Base-by-base conservation (phyloP, 2,329 filamentous ascomycete genomes). In the Diatrype stigma region DNA sequence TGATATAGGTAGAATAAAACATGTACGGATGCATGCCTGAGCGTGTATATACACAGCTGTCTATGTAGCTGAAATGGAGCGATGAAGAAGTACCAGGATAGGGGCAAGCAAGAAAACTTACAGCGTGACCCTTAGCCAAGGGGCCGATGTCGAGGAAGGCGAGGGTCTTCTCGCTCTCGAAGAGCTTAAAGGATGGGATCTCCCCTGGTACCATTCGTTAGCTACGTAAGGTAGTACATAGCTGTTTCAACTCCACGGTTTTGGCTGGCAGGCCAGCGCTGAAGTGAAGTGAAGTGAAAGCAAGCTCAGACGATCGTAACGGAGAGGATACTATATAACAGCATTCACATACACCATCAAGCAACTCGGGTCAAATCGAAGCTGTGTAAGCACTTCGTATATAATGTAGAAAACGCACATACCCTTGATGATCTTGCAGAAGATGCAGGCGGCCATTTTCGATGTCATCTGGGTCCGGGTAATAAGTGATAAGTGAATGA, bases 371-470 rank as follows among this genome's bases (percentile, higher is more conserved):
- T n/a, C n/a, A n/a, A n/a, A n/a, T n/a, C n/a, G n/a, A n/a, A n/a
- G n/a, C n/a, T n/a, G n/a, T n/a, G n/a, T n/a, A n/a, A n/a, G n/a
- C n/a, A n/a, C n/a, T n/a, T n/a, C n/a, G n/a, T 26, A 42, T 14
- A 14, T 22, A 28, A 21, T n/a, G 45, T 38, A 28, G 35, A 32
- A 11, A 32, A 6, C 30, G 28, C 42, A 58, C 65, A 54, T 66
- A 78, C 93, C 93, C 81, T 96, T 95, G 77, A 99, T 87, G 69
- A 99, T 97, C 72, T 90, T 96, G 81, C 94, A 99, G 77, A 99
- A 99, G 67, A 97, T 90, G 70, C 94, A 99, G 56, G 86, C 78
- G 49, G 86, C 79, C 75, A 82, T 81, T 53, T 61, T 74, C 52
- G 58, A 68, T 35, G 61, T 54, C 63, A 69, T 68, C 35, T 14